Conservation (phyloP, 2,329 filamentous ascomycete species). For the Cladorrhinum sp. region DNA sequence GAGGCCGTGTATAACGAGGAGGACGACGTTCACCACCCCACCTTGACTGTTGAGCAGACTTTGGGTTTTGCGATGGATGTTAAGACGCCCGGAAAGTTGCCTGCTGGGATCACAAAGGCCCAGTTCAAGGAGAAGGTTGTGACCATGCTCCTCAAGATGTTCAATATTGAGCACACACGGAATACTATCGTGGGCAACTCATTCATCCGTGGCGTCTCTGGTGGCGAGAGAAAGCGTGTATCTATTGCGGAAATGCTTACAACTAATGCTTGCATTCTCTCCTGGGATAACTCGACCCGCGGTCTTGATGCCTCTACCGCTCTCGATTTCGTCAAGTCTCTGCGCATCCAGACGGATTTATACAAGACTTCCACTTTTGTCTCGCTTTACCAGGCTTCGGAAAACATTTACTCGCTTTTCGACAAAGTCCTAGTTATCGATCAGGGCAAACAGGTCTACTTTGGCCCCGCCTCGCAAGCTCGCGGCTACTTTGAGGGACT, state of each 20-base stretch:
- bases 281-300: slow-evolving; percentile 68
- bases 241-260: slow-evolving; percentile 82
- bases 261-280: slow-evolving; percentile 67
- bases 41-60: slow-evolving; percentile 83
- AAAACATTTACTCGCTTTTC: slow-evolving; percentile 75
- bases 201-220: slow-evolving; percentile 76
- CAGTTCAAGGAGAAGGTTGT: slow-evolving; percentile 73
- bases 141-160: slow-evolving; percentile 77
- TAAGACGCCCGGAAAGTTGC: slow-evolving; percentile 78
- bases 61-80: slow-evolving; percentile 80
- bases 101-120: slow-evolving; percentile 68
- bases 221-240: slow-evolving; percentile 76
- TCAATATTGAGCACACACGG: slow-evolving; percentile 86
- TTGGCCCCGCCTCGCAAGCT: slow-evolving; percentile 65
- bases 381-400: slow-evolving; percentile 80
- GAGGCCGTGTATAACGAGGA: slow-evolving; percentile 85
- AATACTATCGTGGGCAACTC: slow-evolving; percentile 82
- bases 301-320: slow-evolving; percentile 56
- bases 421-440: slow-evolving; percentile 85
- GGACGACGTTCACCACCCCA: slow-evolving; percentile 82
- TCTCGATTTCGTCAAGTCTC: slow-evolving; percentile 54
- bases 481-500: slow-evolving; percentile 72
- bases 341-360: slow-evolving; percentile 78
- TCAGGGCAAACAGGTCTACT: slow-evolving; percentile 71
- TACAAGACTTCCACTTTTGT: slow-evolving; percentile 84